Percentiles rank a stretch among this genome's conserved stretches.
phyloP scores from a whole-genome alignment of 148 eudicot species.

The Amaranthus hypochondriacus region DNA sequence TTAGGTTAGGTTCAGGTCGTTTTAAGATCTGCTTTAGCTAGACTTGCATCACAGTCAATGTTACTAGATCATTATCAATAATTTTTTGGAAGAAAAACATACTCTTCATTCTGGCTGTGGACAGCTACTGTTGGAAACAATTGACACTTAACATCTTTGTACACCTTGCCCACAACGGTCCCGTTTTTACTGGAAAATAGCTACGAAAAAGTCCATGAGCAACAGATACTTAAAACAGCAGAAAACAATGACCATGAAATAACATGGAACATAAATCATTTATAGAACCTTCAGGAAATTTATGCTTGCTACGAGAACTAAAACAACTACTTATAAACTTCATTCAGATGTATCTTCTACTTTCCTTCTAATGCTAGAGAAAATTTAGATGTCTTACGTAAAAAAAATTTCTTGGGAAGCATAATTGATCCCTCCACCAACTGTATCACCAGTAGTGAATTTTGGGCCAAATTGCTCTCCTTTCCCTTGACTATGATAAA shows the following conservation, averaged over 20 bases:
- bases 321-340: constrained; percentile 15
- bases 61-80: no score
- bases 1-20: no score
- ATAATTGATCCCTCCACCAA: constrained; percentile 91
- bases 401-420: constrained; percentile 85
- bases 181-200: constrained; percentile 74
- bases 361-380: constrained; percentile 14
- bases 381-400: constrained; percentile 54
- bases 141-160: constrained; percentile 76
- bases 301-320: constrained; percentile 13
- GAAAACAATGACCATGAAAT: not conserved
- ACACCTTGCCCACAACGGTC: constrained; percentile 50
- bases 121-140: constrained; percentile 89
- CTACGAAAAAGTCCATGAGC: constrained; percentile 12
- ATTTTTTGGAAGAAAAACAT: constrained; percentile 29
- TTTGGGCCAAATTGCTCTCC: constrained; percentile 85
- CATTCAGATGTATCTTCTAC: constrained; percentile 19
- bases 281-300: constrained; percentile 1
- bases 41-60: no score
- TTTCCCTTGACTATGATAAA: constrained; percentile 80
- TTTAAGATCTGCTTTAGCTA: no score
- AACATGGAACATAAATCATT: not conserved
- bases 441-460: constrained; percentile 68
- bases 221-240: not conserved
- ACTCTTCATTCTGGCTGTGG: constrained; percentile 97